Evolutionary conservation across 371 early-diverging fungal genomes (phyloP).

Genomic region (Zychaea mexicana): DNA sequence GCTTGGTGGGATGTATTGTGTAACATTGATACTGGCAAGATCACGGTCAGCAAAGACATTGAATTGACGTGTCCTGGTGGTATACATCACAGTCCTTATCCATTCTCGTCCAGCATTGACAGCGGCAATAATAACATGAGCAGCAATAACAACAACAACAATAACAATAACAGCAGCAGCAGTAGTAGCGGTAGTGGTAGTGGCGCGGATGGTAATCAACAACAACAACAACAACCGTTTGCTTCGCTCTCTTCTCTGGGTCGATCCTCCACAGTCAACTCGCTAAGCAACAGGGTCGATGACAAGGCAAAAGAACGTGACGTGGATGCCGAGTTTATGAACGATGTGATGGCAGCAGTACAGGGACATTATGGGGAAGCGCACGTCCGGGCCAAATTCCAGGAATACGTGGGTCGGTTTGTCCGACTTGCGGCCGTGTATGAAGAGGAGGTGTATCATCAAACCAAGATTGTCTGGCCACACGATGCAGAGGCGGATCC

Average conservation of each 20-base stretch:
- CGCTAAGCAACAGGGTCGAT: conserved; percentile 16
- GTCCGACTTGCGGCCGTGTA: conserved; percentile 79
- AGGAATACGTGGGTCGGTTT: conserved; percentile 85
- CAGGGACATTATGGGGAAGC: conserved; percentile 87
- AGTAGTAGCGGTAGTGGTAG: too few relatives aligned
- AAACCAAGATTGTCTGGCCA: conserved; percentile 62
- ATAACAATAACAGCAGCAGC: too few relatives aligned
- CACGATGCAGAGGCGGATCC: conserved; percentile 31
- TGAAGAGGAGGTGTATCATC: conserved; percentile 71
- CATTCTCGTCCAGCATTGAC: conserved; percentile 11
- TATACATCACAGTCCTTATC: conserved; percentile 20
- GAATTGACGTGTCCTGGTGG: conserved; percentile 16
- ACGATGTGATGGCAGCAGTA: conserved; percentile 73
- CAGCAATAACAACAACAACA: too few relatives aligned
- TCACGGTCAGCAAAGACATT: conserved; percentile 85
- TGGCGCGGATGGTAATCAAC: too few relatives aligned
- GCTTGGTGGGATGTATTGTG: conserved; percentile 96
- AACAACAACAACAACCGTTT: conserved; percentile 19
- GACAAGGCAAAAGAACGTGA: conserved; percentile 28
- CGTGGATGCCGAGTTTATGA: conserved; percentile 65
- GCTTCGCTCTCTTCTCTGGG: conserved; percentile 24
- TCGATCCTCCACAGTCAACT: conserved; percentile 15
- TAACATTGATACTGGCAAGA: conserved; percentile 90
- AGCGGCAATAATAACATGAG: neutral
- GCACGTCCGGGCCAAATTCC: conserved; percentile 84